Base-by-base conservation (phyloP, 306 rosid species). In the Cicer yamashitae region DNA sequence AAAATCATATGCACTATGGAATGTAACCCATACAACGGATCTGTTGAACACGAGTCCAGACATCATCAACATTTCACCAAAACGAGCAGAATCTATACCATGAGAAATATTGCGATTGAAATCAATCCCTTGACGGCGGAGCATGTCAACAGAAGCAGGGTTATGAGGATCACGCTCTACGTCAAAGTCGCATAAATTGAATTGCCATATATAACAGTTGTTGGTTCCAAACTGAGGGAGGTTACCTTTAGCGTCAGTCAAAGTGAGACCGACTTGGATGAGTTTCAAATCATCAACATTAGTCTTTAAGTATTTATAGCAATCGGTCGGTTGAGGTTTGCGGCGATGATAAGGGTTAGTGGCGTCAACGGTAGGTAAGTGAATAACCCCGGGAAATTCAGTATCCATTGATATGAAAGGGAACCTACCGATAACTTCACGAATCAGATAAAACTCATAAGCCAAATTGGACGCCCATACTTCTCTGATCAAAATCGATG, bases 241-340 rank as follows among this genome's bases (percentile, higher is more conserved):
- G 78, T 90, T 88, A 0, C 92, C 96, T 53, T 73, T 2, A 47
- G 75, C 47, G 69, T 92, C 96, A 66, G 96, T 76, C 71, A 92
- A 87, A 2, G 96, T 92, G 57, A 92, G 87, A 0, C 97, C 96
- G 5, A 92, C 82, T 70, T 90, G 93, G 81, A 92, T 92, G 18
- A 92, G 91, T 65, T 77, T 84, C 77, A 92, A 86, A 1, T 82
- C 88, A 73, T 92, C 97, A 3, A 92, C 97, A 88, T 92, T 90
- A 59, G 92, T 75, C 11, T 88, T 92, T 10, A 92, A 71, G 41
- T 88, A 1, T 7, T 22, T 38, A 81, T 92, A 92, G 74, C 88
- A 88, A n/a, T 90, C 88, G 68, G 91, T 73, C 9, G 91, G 97
- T 1, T 54, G 67, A 45, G 79, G 84, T 5, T 12, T 69, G 9